A percentile compares a stretch with the other conserved stretches of the same genome.
Conservation (phyloP, 164 flowering plant genomes). For the Nymphaea colorata region DNA sequence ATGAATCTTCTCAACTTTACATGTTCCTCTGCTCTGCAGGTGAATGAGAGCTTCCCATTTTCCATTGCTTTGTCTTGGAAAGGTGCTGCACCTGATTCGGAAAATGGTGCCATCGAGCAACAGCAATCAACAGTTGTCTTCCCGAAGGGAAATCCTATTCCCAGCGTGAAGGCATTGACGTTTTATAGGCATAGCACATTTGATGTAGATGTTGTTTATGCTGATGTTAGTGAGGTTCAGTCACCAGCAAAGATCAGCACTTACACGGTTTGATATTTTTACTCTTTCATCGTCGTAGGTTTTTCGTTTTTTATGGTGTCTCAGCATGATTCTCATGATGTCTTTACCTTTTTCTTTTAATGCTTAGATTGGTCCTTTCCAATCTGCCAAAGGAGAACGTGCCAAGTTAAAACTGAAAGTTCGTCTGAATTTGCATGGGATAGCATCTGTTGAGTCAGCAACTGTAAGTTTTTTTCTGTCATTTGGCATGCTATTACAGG, state of each 20-base stretch:
- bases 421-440: constrained; percentile 74
- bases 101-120: constrained; percentile 47
- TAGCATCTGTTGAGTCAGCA: constrained; percentile 81
- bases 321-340: too few species aligned
- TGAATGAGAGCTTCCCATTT: constrained; percentile 69
- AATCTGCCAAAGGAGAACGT: constrained; percentile 56
- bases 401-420: constrained; percentile 75
- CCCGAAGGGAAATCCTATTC: constrained; percentile 73
- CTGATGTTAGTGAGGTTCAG: constrained; percentile 50
- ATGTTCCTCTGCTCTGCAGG: constrained; percentile 23
- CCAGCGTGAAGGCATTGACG: constrained; percentile 77
- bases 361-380: constrained; percentile 61
- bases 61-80: constrained; percentile 78
- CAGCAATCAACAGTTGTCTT: constrained; percentile 62
- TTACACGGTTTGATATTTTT: constrained; percentile 39
- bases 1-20: too few species aligned
- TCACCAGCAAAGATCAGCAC: constrained; percentile 67
- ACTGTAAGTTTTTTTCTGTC: constrained; percentile 38
- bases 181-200: constrained; percentile 69
- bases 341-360: too few species aligned
- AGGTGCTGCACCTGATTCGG: constrained; percentile 48
- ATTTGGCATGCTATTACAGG: too few species aligned
- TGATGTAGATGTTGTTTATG: constrained; percentile 60
- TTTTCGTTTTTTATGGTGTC: too few species aligned
- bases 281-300: background rate